Evolutionary conservation across 106 monocot species (phyloP).

Genomic region (Posidonia australis): DNA sequence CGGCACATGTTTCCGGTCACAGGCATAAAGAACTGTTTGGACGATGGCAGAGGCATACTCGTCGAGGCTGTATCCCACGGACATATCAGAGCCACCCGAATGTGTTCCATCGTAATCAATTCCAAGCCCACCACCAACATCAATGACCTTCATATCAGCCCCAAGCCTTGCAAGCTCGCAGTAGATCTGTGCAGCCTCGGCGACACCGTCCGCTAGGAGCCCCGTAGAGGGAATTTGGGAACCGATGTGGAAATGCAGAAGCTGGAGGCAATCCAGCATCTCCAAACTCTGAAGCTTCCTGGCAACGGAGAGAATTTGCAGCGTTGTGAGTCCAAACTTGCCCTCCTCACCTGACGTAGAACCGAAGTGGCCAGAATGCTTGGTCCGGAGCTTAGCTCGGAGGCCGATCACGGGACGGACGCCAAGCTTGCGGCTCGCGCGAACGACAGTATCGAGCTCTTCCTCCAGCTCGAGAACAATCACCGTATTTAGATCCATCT

Average conservation of each 20-base stretch:
- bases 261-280: constrained; percentile 79
- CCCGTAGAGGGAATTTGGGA: constrained; percentile 66
- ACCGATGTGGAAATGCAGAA: constrained; percentile 75
- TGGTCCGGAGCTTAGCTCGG: constrained; percentile 70
- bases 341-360: constrained; percentile 79
- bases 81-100: constrained; percentile 63
- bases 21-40: constrained; percentile 32
- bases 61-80: constrained; percentile 48
- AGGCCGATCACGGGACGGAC: constrained; percentile 64
- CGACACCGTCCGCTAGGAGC: constrained; percentile 43
- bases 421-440: constrained; percentile 30
- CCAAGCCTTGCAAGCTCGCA: constrained; percentile 63
- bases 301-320: constrained; percentile 51
- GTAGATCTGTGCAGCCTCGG: constrained; percentile 70
- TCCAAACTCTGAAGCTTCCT: constrained; percentile 33
- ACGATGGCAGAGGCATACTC: constrained; percentile 61
- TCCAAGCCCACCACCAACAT: constrained; percentile 72
- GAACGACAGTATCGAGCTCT: constrained; percentile 51
- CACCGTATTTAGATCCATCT: constrained; percentile 56
- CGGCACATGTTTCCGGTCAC: constrained; percentile 44
- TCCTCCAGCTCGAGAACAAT: constrained; percentile 84
- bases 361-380: constrained; percentile 67
- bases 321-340: constrained; percentile 64
- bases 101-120: constrained; percentile 71
- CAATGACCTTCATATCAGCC: constrained; percentile 63